Base-by-base conservation (phyloP, 176 grass and related monocot species). In the Oryza glaberrima region DNA sequence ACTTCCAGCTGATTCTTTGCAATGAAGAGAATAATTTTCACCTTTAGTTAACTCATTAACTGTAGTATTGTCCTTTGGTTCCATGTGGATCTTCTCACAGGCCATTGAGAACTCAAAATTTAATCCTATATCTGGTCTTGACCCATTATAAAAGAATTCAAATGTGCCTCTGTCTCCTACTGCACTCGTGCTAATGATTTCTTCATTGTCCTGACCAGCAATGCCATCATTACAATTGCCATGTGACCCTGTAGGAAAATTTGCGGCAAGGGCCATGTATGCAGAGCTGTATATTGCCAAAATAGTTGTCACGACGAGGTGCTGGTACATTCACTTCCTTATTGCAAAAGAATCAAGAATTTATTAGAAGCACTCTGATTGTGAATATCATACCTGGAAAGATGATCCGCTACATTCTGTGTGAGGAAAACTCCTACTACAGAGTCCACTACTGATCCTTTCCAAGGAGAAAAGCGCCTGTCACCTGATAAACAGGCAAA, bases 381-480 rank as follows among this genome's bases (percentile, higher is more conserved):
- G 8, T 78, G 36, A 82, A 41, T 72, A 72, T 43, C 65, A 32
- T 89, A 94, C 92, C 92, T 94, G 54, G 90, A 95, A 86, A 95
- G 93, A 88, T 95, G 90, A 71, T 95, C 93, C 61, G 90, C 75
- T 46, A 95, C 93, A 81, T 95, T 95, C 71, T 95, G 93, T 70
- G 93, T 95, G n/a, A 95, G 93, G 74, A 95, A 95, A 22, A 92
- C 93, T 36, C 93, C 93, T 67, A 95, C 83, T 36, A 92, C 90
- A 65, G 93, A 95, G 61, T 95, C 93, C 52, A 95, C 86, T 20
- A 95, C 85, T 70, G 93, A 95, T 88, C 93, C 93, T 90, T 95
- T 95, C 93, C 93, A 95, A 51, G 90, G 90, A 78, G 93, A 95
- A 51, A 95, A 95, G n/a, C 65, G 79, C 13, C 93, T 90, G 47